Percentiles rank a stretch among this genome's conserved stretches.
Conservation (phyloP, 164 flowering plant species). For the Magnolia kwangsiensis region DNA sequence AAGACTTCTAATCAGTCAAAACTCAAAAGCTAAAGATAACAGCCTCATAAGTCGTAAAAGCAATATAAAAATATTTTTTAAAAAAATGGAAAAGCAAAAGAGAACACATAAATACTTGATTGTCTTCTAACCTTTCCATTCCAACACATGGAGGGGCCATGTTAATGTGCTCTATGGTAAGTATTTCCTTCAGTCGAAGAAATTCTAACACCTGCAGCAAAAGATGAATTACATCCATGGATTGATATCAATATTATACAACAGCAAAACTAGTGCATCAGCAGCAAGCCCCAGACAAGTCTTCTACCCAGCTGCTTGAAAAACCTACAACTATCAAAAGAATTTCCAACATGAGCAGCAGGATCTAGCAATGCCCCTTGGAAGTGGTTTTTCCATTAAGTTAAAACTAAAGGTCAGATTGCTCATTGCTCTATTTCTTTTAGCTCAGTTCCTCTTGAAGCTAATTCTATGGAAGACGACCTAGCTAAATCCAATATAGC, state of each 20-base stretch:
- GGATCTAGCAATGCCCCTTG: too few species aligned
- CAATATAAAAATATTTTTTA: too few species aligned
- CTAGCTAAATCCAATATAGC: too few species aligned
- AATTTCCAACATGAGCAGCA: neutral
- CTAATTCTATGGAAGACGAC: too few species aligned
- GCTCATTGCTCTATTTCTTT: too few species aligned
- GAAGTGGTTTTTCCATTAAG: too few species aligned
- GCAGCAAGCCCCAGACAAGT: neutral
- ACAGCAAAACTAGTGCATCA: neutral
- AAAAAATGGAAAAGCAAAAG: neutral
- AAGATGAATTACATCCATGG: neutral
- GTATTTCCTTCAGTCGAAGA: constrained; percentile 61
- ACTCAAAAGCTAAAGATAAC: neutral
- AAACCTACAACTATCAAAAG: neutral
- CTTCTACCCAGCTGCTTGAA: neutral
- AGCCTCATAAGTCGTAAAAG: neutral
- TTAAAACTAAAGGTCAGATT: too few species aligned
- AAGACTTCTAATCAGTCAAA: too few species aligned
- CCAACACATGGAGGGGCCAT: constrained; percentile 77
- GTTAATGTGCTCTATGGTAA: constrained; percentile 64
- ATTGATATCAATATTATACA: neutral
- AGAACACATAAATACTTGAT: neutral
- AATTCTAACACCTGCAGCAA: constrained; percentile 45
- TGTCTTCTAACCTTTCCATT: constrained; percentile 74
- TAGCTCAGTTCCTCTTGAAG: too few species aligned